phyloP scores from a whole-genome alignment of 164 flowering plant genomes.

The Magnolia officinalis region DNA sequence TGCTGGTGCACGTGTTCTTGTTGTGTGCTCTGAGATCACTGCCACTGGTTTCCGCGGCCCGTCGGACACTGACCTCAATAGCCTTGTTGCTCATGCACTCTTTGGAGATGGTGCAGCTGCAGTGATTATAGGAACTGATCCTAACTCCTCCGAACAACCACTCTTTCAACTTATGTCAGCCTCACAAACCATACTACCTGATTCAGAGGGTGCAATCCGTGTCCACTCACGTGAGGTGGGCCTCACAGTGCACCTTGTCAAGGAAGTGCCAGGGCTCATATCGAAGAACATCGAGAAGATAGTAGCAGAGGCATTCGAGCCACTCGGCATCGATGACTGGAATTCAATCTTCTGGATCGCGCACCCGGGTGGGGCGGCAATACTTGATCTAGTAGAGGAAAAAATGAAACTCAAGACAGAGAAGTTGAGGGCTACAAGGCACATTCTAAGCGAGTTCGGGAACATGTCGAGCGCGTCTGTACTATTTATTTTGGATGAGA shows the following conservation, averaged over 20 bases:
- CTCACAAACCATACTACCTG: constrained; percentile 12
- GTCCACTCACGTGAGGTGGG: constrained; percentile 16
- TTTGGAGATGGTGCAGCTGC: constrained; percentile 38
- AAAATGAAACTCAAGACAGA: constrained; percentile 11
- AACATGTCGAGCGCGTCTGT: constrained; percentile 20
- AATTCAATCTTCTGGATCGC: constrained; percentile 16
- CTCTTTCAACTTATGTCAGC: constrained; percentile 14
- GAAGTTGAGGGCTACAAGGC: constrained; percentile 12
- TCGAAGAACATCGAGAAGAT: constrained; percentile 17
- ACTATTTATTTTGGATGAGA: constrained; percentile 15
- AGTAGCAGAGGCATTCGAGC: constrained; percentile 8
- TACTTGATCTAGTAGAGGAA: constrained; percentile 13
- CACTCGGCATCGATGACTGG: constrained; percentile 17
- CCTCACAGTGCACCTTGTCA: constrained; percentile 9
- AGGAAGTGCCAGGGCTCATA: constrained; percentile 15
- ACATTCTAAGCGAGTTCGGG: constrained; percentile 15
- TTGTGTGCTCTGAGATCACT: constrained; percentile 27
- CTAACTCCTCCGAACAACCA: background rate
- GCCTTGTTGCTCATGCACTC: background rate
- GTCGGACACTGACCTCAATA: background rate
- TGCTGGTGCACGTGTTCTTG: background rate
- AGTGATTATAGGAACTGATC: background rate
- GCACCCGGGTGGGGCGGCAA: constrained; percentile 16
- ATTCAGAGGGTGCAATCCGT: constrained; percentile 10
- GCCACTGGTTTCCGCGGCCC: constrained; percentile 18